Evolutionary conservation across 495 filamentous ascomycete species (phyloP).

Genomic region (Apiosordaria backusii): DNA sequence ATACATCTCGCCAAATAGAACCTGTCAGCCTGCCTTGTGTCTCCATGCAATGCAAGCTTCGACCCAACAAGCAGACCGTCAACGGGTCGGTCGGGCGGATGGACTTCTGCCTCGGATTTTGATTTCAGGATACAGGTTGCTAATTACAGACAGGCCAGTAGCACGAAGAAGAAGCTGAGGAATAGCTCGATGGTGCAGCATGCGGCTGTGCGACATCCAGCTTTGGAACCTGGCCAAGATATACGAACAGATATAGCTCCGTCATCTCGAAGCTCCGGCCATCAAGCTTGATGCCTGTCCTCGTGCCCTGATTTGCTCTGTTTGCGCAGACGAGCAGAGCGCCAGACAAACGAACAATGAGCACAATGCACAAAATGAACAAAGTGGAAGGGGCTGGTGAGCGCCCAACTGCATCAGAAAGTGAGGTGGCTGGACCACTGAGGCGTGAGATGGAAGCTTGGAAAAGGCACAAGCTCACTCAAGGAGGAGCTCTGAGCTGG

Average conservation of each 20-base stretch:
- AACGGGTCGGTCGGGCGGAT: not conserved
- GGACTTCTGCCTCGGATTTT: too few species aligned
- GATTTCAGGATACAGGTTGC: not conserved
- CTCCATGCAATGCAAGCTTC: not conserved
- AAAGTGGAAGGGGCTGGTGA: not conserved
- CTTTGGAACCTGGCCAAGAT: not conserved
- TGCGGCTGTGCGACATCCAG: not conserved
- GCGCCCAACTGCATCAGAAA: constrained; percentile 14
- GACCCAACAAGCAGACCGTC: not conserved
- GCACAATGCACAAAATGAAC: not conserved
- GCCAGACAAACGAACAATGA: not conserved
- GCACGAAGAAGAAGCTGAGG: not conserved
- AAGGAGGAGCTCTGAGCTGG: constrained; percentile 26
- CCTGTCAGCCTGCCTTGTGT: not conserved
- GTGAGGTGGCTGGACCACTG: constrained; percentile 30
- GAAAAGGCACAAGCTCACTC: not conserved
- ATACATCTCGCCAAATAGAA: not conserved
- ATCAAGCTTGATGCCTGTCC: not conserved
- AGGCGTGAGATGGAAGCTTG: constrained; percentile 11
- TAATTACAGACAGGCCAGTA: not conserved
- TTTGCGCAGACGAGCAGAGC: not conserved
- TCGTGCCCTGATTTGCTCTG: not conserved
- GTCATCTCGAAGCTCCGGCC: not conserved
- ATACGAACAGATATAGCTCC: not conserved
- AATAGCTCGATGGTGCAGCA: not conserved